Conservation (phyloP, 352 stramenopile genomes). For the Halophytophthora batemanensis region DNA sequence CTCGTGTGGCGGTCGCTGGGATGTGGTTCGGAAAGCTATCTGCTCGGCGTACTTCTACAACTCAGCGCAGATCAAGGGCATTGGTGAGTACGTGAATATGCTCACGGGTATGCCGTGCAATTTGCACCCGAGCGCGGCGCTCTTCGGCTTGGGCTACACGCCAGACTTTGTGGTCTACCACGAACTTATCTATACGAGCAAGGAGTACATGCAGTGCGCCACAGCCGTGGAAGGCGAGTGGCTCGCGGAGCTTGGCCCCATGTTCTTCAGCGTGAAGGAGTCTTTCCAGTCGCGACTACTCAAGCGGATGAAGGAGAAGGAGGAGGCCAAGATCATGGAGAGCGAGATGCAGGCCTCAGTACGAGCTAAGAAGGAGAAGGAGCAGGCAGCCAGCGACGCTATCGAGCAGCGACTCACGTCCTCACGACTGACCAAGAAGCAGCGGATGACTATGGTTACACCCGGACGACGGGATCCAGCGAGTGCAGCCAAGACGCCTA, state of each 20-base stretch:
- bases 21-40: conserved; percentile 98
- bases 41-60: conserved; percentile 99
- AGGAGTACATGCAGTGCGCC: conserved; percentile 98
- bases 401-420: conserved; percentile 8
- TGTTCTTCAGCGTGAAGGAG: conserved; percentile 99
- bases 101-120: conserved; percentile 97
- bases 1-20: conserved; percentile 92
- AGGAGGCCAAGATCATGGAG: conserved; percentile 77
- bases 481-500: conserved; percentile 37
- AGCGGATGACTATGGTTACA: conserved; percentile 59
- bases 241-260: conserved; percentile 98
- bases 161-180: conserved; percentile 99
- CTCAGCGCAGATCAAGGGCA: conserved; percentile 97
- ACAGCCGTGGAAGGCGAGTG: conserved; percentile 99
- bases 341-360: conserved; percentile 64
- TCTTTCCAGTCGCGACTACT: conserved; percentile 92
- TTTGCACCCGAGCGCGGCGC: conserved; percentile 95
- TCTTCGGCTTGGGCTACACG: conserved; percentile 98
- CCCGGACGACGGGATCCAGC: conserved; percentile 33
- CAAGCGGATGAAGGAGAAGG: conserved; percentile 86
- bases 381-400: conserved; percentile 16
- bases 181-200: conserved; percentile 99
- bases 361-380: conserved; percentile 14
- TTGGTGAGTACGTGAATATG: conserved; percentile 99
- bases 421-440: conserved; percentile 47